Evolutionary conservation across 371 early-diverging fungal genomes (phyloP).

Genomic region (Circinella minor): DNA sequence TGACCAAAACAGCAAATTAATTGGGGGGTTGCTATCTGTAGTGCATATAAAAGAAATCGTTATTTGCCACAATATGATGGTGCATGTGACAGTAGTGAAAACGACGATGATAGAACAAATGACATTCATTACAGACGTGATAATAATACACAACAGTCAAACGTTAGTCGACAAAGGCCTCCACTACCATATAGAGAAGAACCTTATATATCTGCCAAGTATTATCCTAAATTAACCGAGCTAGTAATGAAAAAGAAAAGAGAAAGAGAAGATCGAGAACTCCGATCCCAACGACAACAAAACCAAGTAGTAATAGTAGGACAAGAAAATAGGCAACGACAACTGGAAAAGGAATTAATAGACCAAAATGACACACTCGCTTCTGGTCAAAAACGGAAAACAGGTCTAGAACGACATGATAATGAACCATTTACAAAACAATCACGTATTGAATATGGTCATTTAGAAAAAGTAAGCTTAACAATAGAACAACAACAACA

Average conservation of each 20-base stretch:
- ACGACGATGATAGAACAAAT: conserved; percentile 4
- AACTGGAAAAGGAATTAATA: not conserved
- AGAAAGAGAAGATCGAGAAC: not conserved
- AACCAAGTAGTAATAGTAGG: too few relatives aligned
- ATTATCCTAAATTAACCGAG: not conserved
- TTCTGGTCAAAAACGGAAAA: too few relatives aligned
- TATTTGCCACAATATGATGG: conserved; percentile 59
- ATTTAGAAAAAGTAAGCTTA: too few relatives aligned
- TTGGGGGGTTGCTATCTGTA: not conserved
- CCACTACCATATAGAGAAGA: not conserved
- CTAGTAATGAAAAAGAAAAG: not conserved
- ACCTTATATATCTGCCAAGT: not conserved
- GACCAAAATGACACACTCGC: too few relatives aligned
- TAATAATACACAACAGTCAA: not conserved
- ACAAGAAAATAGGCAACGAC: not conserved
- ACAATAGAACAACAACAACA: too few relatives aligned
- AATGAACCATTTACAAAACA: not conserved
- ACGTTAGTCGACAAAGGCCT: not conserved
- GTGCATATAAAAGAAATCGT: conserved; percentile 6
- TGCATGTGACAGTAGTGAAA: conserved; percentile 36
- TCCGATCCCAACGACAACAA: not conserved
- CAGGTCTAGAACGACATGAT: too few relatives aligned
- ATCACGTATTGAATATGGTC: not conserved
- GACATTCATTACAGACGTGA: not conserved
- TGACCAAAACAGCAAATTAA: too few relatives aligned